phyloP scores from a whole-genome alignment of 2,329 filamentous ascomycete genomes.

The Colletotrichum sublineola region DNA sequence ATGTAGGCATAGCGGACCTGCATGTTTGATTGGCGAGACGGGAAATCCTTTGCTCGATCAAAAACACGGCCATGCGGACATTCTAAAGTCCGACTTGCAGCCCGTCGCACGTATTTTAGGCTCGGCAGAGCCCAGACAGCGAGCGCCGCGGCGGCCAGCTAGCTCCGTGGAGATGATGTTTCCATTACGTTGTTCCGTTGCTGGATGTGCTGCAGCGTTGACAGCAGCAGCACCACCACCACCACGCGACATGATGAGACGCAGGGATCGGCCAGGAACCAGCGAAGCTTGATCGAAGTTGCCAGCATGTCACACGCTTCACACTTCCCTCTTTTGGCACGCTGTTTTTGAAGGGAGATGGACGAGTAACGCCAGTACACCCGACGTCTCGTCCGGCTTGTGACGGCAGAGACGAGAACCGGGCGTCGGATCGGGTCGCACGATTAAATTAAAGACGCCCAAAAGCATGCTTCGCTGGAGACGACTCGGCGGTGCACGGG shows the following conservation, averaged over 20 bases:
- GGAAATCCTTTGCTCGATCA: constrained; percentile 29
- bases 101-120: no score
- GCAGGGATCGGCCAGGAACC: constrained; percentile 29
- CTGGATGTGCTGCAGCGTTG: constrained; percentile 2
- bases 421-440: constrained; percentile 13
- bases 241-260: constrained; percentile 12
- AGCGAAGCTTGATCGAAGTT: constrained; percentile 34
- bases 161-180: constrained; percentile 32
- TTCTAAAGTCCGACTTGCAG: no score
- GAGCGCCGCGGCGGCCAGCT: constrained; percentile 6
- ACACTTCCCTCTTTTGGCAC: no score
- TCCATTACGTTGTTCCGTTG: constrained; percentile 33
- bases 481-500: background rate
- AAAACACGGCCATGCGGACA: constrained; percentile 12
- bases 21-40: constrained; percentile 18
- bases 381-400: no score
- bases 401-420: constrained; percentile 1
- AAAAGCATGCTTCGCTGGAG: no score
- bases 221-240: background rate
- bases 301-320: background rate
- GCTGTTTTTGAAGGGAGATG: background rate
- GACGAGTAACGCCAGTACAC: background rate
- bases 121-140: background rate
- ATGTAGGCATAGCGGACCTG: background rate
- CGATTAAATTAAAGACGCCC: background rate